Base-by-base conservation (phyloP, 345 rosid species). In the Gossypium turneri region DNA sequence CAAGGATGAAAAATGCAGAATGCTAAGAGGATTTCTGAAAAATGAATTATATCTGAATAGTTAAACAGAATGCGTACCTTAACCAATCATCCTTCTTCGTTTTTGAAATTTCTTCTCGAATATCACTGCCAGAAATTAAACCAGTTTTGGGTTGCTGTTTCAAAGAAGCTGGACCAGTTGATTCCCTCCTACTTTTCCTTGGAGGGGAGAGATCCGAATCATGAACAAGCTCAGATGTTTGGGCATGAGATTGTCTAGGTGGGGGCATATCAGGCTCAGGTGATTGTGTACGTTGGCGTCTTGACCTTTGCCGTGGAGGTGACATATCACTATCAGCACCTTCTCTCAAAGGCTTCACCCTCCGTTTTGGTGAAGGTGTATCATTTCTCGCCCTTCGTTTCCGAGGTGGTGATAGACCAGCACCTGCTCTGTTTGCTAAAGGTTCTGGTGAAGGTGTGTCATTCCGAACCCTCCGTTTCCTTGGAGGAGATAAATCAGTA, bases 41-140 rank as follows among this genome's bases (percentile, higher is more conserved):
- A 56, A 70, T 17, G 44, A 77, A 3, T 70, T 25, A 44, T 43
- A 69, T 74, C 53, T 38, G 53, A 61, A 74, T 53, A 12, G 27
- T 72, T 58, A 44, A 59, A 72, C 3, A 24, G 51, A 57, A 8
- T 53, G 52, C 2, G 34, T 83, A 94, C 97, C 92, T 89, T 79
- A 83, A 70, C 58, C 60, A 53, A 71, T 88, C 94, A 38, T 88
- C 90, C 73, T 79, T 84, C 85, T 85, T 94, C 22, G 78, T 84
- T 83, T 87, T 84, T 62, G 86, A 79, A 82, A 86, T 83, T 81
- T 88, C 95, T 44, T 85, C 79, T 43, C 84, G 67, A 13, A 82
- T 90, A 44, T 89, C 98, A 67, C 75, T 81, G 66, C 95, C 95
- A 77, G 86, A 82, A 76, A 91, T 84, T 72, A 94, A 78, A 73